These are phyloP conservation scores for Strombidium stylifer DNA, from an alignment of 73 alveolate genomes.

Conservation along the genomic window DNA sequence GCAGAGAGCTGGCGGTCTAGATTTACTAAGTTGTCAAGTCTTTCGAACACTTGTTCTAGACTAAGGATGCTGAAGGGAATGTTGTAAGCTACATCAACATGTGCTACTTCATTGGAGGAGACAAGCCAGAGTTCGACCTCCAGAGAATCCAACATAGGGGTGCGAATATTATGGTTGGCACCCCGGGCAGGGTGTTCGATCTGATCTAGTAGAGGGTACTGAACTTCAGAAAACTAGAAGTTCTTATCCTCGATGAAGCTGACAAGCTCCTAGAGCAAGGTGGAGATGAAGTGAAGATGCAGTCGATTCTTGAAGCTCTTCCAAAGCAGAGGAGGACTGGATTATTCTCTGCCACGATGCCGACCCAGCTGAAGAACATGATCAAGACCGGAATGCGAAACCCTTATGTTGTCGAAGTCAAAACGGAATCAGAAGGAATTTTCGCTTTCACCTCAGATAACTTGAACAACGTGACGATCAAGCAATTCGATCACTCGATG, in stretches of 20 bases:
- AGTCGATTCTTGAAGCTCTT: constrained; percentile 68
- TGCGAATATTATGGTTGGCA: constrained; percentile 94
- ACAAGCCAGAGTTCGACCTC: constrained; percentile 79
- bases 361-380: constrained; percentile 91
- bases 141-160: constrained; percentile 72
- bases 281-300: constrained; percentile 83
- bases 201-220: constrained; percentile 78
- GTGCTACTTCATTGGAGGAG: constrained; percentile 90
- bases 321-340: constrained; percentile 99
- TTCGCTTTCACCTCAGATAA: constrained; percentile 60
- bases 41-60: constrained; percentile 45
- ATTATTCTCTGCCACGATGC: constrained; percentile 99
- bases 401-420: constrained; percentile 95
- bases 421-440: constrained; percentile 53
- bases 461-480: constrained; percentile 14
- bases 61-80: neutral
- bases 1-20: constrained; percentile 97
- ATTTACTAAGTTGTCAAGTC: constrained; percentile 82
- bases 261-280: constrained; percentile 91
- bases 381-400: constrained; percentile 97
- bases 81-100: too few relatives aligned
- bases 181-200: constrained; percentile 97
- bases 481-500: constrained; percentile 5
- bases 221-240: constrained; percentile 75
- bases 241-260: constrained; percentile 97